Base-by-base conservation (phyloP, 257 asterid species). In the Fraxinus excelsior region DNA sequence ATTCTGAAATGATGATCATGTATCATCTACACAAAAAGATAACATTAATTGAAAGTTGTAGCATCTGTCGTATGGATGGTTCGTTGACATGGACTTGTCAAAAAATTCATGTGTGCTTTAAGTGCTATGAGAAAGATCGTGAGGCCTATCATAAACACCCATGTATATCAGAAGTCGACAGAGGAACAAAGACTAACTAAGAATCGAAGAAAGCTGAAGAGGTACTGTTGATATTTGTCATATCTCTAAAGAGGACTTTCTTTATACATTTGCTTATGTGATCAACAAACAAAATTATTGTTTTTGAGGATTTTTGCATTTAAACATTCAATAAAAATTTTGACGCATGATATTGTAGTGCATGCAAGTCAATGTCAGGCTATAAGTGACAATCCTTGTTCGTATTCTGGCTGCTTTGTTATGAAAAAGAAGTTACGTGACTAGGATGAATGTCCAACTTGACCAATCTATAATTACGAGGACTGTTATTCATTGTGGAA, bases 321-420 rank as follows among this genome's bases (percentile, higher is more conserved):
- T 68, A 37, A 37, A 16, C 37, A 68, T 16, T 31, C 21, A 49
- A 49, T 14, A 10, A 1, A 49, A 60, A 53, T 46, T 46, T 46
- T 49, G 9, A 74, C 58, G 78, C 86, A 81, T 73, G 84, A 81
- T 46, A 68, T 81, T 42, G 38, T 90, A 70, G 70, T 34, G 28
- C 96, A 87, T 83, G 87, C 89, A 34, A 83, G 68, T 37, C 67
- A 42, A 31, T 89, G 96, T 77, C 29, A 5, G 23, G 18, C 68
- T 25, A 51, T 76, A 21, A 66, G 49, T 76, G 78, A 70, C 69
- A 60, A 82, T 66, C 84, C 80, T 35, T 87, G 92, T 80, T 72
- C 67, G 5, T 62, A 84, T n/a, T 76, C 87, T 19, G 31, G 38
- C 7, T 90, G 92, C 81, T 5, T 5, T 28, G 14, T 34, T 71